Evolutionary conservation across 176 grass and related monocot species (phyloP).

Genomic region (Phoenix roebelenii): DNA sequence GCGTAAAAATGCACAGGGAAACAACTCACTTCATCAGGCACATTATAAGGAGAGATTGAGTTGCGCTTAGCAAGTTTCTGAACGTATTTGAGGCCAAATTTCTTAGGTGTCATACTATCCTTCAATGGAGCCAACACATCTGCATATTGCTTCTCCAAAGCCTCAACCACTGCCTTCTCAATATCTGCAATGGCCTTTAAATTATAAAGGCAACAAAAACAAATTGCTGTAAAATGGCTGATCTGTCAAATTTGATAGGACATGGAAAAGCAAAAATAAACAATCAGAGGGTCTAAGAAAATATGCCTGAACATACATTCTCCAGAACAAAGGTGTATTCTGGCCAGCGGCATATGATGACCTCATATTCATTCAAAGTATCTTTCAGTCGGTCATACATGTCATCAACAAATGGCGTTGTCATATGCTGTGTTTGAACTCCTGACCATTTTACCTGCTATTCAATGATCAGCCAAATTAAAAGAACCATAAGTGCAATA

Average conservation of each 20-base stretch:
- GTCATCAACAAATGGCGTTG: conserved; percentile 90
- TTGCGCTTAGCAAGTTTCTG: conserved; percentile 91
- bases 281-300: conserved; percentile 8
- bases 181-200: conserved; percentile 96
- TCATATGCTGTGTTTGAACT: conserved; percentile 84
- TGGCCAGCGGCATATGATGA: conserved; percentile 96
- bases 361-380: conserved; percentile 82
- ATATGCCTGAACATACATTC: conserved; percentile 55
- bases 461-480: conserved; percentile 1
- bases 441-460: conserved; percentile 96
- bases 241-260: conserved; percentile 13
- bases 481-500: no score
- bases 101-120: conserved; percentile 86
- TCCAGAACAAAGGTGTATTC: conserved; percentile 91
- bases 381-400: conserved; percentile 84
- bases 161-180: conserved; percentile 77
- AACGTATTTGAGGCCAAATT: conserved; percentile 91
- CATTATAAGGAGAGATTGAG: conserved; percentile 52
- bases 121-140: conserved; percentile 87
- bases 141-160: conserved; percentile 82
- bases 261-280: not conserved
- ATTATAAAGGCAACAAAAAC: conserved; percentile 30
- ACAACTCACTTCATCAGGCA: conserved; percentile 84
- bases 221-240: conserved; percentile 4
- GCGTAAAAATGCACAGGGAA: not conserved